Evolutionary conservation across 2,329 filamentous ascomycete species (phyloP), one percentile per base, ranked within the genome.

Genomic region (Didymella glomerata): DNA sequence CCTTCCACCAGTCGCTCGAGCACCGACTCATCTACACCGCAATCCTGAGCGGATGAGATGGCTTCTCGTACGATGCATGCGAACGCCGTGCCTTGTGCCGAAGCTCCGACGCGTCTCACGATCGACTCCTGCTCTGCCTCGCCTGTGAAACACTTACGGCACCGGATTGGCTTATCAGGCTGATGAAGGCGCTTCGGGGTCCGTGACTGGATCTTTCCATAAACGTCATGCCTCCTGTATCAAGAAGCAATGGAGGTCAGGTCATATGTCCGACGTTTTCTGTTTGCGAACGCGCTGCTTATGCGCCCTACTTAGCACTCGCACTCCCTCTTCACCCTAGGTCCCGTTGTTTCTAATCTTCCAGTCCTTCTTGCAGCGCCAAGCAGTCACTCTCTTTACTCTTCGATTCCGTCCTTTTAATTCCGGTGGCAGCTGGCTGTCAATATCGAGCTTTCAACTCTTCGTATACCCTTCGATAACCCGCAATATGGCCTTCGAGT

Each of bases 401-500:
- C 57, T 48, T 28, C 18, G 42, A 54, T 53, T 63, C 55, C 53
- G 61, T 57, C 41, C 45, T 45, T 32, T 40, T 54, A 16, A 42
- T 54, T 27, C 36, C 56, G 20, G 51, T 57, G 67, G 40, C 68
- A 70, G 67, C 67, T 57, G 68, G 67, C 67, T 70, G 67, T 67
- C 62, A 38, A n/a, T 38, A 44, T 25, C 28, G 20, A 32, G 36
- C 36, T 14, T 32, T 40, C 24, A 10, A 51, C 38, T 28, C 22
- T 14, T 32, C 22, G 53, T 11, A 10, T 46, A 36, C 42, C 10
- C 9, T 28, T n/a, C 32, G 25, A 46, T 28, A 46, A 56, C 40
- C 46, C 11, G 42, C 49, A 67, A 48, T 20, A 72, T 73, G 70
- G 68, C 65, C 32, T 69, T 68, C 62, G 69, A 70, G 8, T 73